Base-by-base conservation (phyloP, 257 asterid genomes). In the Fraxinus anomala region DNA sequence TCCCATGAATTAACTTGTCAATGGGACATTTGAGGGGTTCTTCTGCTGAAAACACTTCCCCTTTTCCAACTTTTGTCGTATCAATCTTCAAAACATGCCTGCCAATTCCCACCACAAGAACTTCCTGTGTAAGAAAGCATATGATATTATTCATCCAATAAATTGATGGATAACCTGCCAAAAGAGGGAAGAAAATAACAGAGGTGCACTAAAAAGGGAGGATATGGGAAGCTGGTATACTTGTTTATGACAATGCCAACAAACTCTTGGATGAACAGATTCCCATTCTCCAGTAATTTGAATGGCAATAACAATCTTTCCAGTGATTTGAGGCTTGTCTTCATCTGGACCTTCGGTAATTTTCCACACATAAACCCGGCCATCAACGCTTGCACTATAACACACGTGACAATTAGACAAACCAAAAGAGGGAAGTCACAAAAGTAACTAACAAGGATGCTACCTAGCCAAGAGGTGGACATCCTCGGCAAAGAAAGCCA, bases 401-500 rank as follows among this genome's bases (percentile, higher is more conserved):
- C 28, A 84, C 67, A 73, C 30, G 74, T 87, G 76, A 59, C 79
- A 40, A 21, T 71, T 40, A 80, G 34, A 69, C 56, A 70, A 74
- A 70, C 5, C 49, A 39, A 34, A 68, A 73, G 54, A 74, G 30
- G 74, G 11, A 74, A 28, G 80, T 21, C 24, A 79, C 34, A 66
- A 70, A 51, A 42, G 68, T 11, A 84, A 71, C 51, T 17, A 44
- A 24, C 11, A 26, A 80, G 68, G 77, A 65, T 40, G 5, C 75
- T 90, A 95, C 99, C 99, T 92, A 49, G 99, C 99, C 90, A 94
- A 84, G 77, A 94, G 92, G 88, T 89, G 97, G 82, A 96, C 99
- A 87, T 96, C 99, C 83, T 96, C 96, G 12, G 98, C 98, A 85
- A 96, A 96, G 90, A 96, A 96, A 80, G 97, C 97, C 99, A 93